These are phyloP conservation scores for Candida chauliodis DNA, from an alignment of 805 yeast species.

Conservation along the genomic window DNA sequence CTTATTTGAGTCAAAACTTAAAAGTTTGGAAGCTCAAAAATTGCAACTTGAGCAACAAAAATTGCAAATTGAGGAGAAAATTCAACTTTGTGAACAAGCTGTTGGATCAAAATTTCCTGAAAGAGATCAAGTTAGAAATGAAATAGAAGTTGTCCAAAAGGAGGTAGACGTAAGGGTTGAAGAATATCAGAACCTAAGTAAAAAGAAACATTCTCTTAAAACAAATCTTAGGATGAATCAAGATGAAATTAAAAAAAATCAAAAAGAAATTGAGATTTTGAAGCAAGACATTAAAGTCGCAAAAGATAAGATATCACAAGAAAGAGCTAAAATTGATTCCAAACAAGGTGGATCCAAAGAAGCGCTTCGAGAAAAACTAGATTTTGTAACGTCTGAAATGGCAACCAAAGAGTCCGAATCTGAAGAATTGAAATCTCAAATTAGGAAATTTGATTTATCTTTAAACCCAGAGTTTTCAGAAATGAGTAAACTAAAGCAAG, in stretches of 20 bases:
- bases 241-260: conserved; percentile 15
- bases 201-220: conserved; percentile 4
- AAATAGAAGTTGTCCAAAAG: conserved; percentile 11
- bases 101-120: background rate
- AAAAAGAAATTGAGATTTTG: conserved; percentile 18
- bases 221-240: conserved; percentile 6
- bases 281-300: conserved; percentile 17
- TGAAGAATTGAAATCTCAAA: conserved; percentile 14
- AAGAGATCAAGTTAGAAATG: background rate
- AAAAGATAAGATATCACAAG: conserved; percentile 17
- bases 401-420: conserved; percentile 19
- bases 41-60: conserved; percentile 1
- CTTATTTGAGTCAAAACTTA: conserved; percentile 24
- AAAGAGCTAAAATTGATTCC: conserved; percentile 18
- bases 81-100: conserved; percentile 7
- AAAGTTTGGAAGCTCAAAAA: conserved; percentile 10
- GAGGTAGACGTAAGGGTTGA: conserved; percentile 11
- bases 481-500: conserved; percentile 18
- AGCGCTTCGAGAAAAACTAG: conserved; percentile 18
- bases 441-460: conserved; percentile 12
- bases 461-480: conserved; percentile 21
- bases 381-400: conserved; percentile 16
- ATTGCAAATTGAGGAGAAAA: conserved; percentile 12
- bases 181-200: conserved; percentile 9
- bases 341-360: conserved; percentile 48